Base-by-base conservation (phyloP, 139 green algal species). In the Closterium sp. region DNA sequence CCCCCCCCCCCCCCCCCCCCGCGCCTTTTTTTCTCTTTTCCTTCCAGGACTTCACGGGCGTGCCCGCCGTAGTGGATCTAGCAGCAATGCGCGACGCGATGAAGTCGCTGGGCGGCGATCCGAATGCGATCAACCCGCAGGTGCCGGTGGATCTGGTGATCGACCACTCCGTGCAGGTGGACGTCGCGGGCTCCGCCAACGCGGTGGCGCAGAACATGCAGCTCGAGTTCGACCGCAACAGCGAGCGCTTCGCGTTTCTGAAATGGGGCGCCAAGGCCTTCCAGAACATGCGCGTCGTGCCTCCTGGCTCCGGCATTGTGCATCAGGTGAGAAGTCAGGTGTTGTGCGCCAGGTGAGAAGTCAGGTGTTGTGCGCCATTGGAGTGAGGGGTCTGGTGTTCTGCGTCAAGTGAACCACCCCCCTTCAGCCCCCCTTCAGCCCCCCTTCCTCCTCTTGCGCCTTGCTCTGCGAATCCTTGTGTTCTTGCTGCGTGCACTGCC, bases 201-300 rank as follows among this genome's bases (percentile, higher is more conserved):
- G 94, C 94, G 21, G 73, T 96, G 17, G n/a, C 89, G 50, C 89
- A 90, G 30, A 96, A 96, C 91, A 92, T 94, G 91, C 85, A 92
- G 88, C 50, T 96, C 9, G 94, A 96, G 91, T 96, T 95, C 31
- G 86, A 93, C 31, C 91, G 94, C 45, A 96, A 96, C 94, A 84
- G 89, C 38, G 94, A 96, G 91, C 94, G 94, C n/a, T 96, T 95
- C 92, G 91, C 93, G 50, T 96, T 96, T 84, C 87, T 96, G 1
- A 95, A 95, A 45, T 96, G 94, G 94, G 94, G 94, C 31, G 91
- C 94, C 27, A 96, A 96, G 91, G 94, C 94, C 3, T 96, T 96
- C 91, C 42, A 92, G 34, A 96, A 96, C 94, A 96, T 96, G 95
- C 89, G 95, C 13, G 94, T 96, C 31, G 94, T 96, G 24, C 94